Evolutionary conservation across 139 green algal species (phyloP).

Genomic region (Yamagishiella unicocca): DNA sequence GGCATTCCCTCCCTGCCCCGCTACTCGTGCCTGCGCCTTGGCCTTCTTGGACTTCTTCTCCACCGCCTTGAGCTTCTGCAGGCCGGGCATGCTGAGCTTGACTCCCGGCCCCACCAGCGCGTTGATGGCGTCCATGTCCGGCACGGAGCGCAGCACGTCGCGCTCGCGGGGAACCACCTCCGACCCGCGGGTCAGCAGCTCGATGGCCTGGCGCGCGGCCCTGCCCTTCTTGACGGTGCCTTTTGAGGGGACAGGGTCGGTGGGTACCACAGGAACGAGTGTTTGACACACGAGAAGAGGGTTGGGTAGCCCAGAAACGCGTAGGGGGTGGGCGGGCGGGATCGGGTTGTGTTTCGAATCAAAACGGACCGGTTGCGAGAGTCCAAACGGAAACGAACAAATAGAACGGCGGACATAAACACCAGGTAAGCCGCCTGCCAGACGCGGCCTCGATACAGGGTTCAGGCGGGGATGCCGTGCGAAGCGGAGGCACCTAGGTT

Average conservation of each 20-base stretch:
- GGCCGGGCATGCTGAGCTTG: slow-evolving; percentile 87
- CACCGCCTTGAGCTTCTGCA: slow-evolving; percentile 91
- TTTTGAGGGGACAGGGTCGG: slow-evolving; percentile 28
- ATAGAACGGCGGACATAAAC: too few species aligned
- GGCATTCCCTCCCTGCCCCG: too few species aligned
- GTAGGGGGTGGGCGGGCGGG: too few species aligned
- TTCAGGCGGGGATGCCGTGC: too few species aligned
- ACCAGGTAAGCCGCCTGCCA: too few species aligned
- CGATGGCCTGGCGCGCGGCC: slow-evolving; percentile 80
- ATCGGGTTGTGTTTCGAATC: too few species aligned
- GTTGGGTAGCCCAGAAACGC: too few species aligned
- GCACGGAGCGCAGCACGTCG: slow-evolving; percentile 80
- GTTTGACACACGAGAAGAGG: background rate
- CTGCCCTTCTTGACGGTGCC: slow-evolving; percentile 95
- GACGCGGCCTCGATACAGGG: too few species aligned
- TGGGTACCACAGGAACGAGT: background rate
- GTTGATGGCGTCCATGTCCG: slow-evolving; percentile 89
- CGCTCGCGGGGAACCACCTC: slow-evolving; percentile 60
- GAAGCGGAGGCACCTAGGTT: too few species aligned
- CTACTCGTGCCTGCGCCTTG: slow-evolving; percentile 31
- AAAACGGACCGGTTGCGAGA: too few species aligned
- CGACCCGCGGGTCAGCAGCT: slow-evolving; percentile 75
- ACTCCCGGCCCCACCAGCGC: slow-evolving; percentile 78
- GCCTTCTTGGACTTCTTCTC: slow-evolving; percentile 75
- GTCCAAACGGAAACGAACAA: too few species aligned